These are phyloP conservation scores for Ganoderma leucocontextum DNA, from an alignment of 1,284 basidiomycete species.

Conservation along the genomic window DNA sequence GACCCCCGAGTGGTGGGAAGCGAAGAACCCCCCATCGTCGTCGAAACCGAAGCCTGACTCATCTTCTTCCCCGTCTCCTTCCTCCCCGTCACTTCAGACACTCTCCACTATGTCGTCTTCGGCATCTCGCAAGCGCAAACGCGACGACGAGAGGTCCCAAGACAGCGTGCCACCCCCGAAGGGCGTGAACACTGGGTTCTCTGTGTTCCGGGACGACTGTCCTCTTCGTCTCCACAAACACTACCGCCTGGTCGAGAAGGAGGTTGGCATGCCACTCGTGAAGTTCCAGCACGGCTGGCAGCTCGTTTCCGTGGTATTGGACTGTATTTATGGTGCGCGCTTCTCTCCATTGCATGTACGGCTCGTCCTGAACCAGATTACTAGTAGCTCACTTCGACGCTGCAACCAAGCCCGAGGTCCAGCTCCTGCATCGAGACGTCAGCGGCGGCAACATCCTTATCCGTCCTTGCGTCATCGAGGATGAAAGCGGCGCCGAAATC, in stretches of 20 bases:
- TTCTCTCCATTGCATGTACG: not conserved
- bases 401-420: not conserved
- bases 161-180: not conserved
- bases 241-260: conserved; percentile 30
- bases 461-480: conserved; percentile 2
- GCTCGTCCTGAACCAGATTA: no score
- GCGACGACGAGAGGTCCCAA: not conserved
- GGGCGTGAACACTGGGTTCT: not conserved
- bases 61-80: not conserved
- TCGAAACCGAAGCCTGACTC: not conserved
- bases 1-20: conserved; percentile 10
- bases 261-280: conserved; percentile 29
- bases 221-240: conserved; percentile 8
- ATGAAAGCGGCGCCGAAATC: not conserved
- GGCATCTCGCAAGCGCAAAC: not conserved
- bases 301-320: not conserved
- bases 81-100: not conserved
- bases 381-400: conserved; percentile 18
- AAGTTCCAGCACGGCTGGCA: not conserved
- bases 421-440: conserved; percentile 22
- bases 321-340: conserved; percentile 16
- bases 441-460: conserved; percentile 25
- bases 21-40: not conserved
- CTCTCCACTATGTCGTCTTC: not conserved
- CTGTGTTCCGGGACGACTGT: not conserved